Conservation (phyloP, 108 stramenopile genomes). For the Nitzschia palea region DNA sequence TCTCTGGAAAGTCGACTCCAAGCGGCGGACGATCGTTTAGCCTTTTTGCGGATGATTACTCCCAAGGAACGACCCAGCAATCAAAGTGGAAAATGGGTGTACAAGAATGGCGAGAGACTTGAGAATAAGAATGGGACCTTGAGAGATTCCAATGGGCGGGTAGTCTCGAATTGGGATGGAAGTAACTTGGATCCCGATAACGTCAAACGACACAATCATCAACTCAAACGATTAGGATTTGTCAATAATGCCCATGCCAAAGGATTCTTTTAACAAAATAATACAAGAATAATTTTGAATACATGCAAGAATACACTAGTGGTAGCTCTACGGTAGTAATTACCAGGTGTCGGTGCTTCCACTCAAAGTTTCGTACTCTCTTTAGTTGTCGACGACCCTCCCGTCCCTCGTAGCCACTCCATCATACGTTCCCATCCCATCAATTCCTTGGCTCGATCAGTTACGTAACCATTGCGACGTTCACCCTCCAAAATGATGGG, state of each 20-base stretch:
- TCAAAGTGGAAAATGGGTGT: conserved; percentile 44
- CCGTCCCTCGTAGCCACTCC: conserved; percentile 19
- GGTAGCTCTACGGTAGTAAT: too few species aligned
- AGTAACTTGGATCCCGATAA: conserved; percentile 76
- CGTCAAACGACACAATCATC: conserved; percentile 65
- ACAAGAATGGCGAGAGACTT: conserved; percentile 45
- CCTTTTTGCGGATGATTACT: conserved; percentile 74
- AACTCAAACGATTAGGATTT: conserved; percentile 71
- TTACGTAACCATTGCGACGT: conserved; percentile 18
- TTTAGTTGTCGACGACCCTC: too few species aligned
- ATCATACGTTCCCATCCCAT: background rate
- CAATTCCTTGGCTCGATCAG: conserved; percentile 19
- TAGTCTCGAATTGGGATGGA: conserved; percentile 73
- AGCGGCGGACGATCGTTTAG: conserved; percentile 63
- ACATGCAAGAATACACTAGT: too few species aligned
- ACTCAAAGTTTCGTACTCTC: too few species aligned
- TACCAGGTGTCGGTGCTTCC: too few species aligned
- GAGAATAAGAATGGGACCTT: conserved; percentile 25
- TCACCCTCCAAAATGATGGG: conserved; percentile 55
- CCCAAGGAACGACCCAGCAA: conserved; percentile 41
- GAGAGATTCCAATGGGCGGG: conserved; percentile 50
- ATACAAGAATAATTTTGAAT: too few species aligned
- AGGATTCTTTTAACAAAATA: conserved; percentile 79
- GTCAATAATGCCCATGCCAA: conserved; percentile 84
- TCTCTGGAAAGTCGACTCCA: conserved; percentile 47